These are phyloP conservation scores for Spathaspora passalidarum DNA, from an alignment of 805 yeast species.

Conservation along the genomic window DNA sequence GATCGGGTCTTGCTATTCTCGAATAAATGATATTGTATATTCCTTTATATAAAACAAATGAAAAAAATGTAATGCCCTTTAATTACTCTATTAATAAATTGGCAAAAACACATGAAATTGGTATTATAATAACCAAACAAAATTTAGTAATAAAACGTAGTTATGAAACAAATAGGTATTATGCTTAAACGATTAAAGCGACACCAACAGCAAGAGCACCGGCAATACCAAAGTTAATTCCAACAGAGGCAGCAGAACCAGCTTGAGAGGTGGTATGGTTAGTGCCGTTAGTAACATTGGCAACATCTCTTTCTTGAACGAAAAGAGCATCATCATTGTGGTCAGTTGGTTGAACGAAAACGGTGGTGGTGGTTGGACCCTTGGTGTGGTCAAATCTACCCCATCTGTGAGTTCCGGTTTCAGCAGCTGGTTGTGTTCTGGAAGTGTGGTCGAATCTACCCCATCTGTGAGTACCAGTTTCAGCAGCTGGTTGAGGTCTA, in stretches of 20 bases:
- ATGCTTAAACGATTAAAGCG: conserved; percentile 39
- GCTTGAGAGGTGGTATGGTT: conserved; percentile 22
- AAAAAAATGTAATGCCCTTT: not conserved
- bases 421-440: conserved; percentile 18
- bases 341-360: conserved; percentile 11
- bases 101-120: not conserved
- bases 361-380: conserved; percentile 32
- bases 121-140: too few relatives aligned
- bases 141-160: not conserved
- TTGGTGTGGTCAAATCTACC: conserved; percentile 37
- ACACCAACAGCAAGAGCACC: conserved; percentile 52
- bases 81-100: not conserved
- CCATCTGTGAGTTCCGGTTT: conserved; percentile 29
- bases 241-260: conserved; percentile 19
- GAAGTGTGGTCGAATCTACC: conserved; percentile 55
- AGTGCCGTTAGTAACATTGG: conserved; percentile 15
- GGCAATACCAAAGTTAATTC: conserved; percentile 28
- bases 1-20: too few relatives aligned
- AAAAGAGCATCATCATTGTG: not conserved
- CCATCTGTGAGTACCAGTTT: conserved; percentile 45
- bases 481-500: conserved; percentile 18
- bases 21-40: not conserved
- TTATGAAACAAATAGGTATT: not conserved
- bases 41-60: not conserved
- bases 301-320: conserved; percentile 3